phyloP scores from a whole-genome alignment of 176 grass and related monocot genomes.

The Oryza meyeriana region DNA sequence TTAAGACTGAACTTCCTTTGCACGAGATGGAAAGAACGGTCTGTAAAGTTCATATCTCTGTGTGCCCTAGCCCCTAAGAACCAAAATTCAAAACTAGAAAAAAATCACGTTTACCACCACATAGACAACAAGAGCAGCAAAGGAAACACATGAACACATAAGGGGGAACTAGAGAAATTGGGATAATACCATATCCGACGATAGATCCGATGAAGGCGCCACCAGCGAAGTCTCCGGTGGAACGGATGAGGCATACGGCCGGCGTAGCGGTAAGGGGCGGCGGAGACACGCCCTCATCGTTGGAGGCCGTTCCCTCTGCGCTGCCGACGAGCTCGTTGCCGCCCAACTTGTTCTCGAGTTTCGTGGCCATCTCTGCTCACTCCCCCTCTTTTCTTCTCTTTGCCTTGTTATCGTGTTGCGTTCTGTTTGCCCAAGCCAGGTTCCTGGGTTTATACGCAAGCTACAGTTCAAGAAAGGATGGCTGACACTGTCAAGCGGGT shows the following conservation, averaged over 20 bases:
- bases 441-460: conserved; percentile 13
- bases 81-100: not conserved
- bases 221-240: conserved; percentile 66
- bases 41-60: not conserved
- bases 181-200: conserved; percentile 69
- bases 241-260: conserved; percentile 66
- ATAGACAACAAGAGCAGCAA: not conserved
- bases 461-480: too few relatives aligned
- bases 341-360: conserved; percentile 43
- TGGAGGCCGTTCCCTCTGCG: conserved; percentile 36
- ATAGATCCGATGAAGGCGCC: conserved; percentile 79
- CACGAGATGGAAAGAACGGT: not conserved
- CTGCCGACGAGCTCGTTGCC: too few relatives aligned
- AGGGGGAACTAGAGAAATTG: not conserved
- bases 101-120: not conserved
- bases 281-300: not conserved
- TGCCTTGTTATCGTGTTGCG: conserved; percentile 26
- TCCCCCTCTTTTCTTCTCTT: not conserved
- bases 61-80: not conserved
- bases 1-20: not conserved
- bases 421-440: not conserved
- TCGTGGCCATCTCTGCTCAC: conserved; percentile 49
- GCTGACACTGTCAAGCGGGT: not conserved
- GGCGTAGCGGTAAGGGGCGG: conserved; percentile 23
- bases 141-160: not conserved